A percentile compares a stretch with the other conserved stretches of the same genome.
These are phyloP conservation scores for Cairneyella variabilis DNA, from an alignment of 495 filamentous ascomycete genomes.

Conservation along the genomic window DNA sequence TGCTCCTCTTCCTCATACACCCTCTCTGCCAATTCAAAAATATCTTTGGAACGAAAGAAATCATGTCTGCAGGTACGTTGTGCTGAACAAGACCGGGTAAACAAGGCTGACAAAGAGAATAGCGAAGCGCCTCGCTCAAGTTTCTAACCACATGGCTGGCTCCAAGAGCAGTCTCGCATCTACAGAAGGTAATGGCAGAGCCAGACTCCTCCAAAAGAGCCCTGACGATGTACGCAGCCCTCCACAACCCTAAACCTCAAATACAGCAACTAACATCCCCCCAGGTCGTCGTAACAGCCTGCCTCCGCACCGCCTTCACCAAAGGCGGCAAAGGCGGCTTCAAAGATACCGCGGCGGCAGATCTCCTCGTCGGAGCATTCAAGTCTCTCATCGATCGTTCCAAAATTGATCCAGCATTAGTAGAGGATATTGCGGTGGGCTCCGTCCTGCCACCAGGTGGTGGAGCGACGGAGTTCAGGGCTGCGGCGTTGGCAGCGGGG, in stretches of 20 bases:
- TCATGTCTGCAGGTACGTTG: conserved; percentile 25
- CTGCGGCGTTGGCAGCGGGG: conserved; percentile 85
- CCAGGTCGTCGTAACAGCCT: conserved; percentile 86
- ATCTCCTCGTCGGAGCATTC: conserved; percentile 77
- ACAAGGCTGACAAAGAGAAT: conserved; percentile 12
- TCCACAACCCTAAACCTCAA: background rate
- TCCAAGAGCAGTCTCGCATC: conserved; percentile 12
- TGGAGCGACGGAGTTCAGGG: conserved; percentile 95
- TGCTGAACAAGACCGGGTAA: background rate
- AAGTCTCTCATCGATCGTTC: conserved; percentile 77
- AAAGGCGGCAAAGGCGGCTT: conserved; percentile 91
- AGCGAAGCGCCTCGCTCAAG: conserved; percentile 27
- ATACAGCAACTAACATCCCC: conserved; percentile 2
- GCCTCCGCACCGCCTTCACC: conserved; percentile 86
- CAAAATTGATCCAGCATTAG: conserved; percentile 73
- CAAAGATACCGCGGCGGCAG: conserved; percentile 87
- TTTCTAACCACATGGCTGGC: conserved; percentile 25
- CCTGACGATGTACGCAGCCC: conserved; percentile 26
- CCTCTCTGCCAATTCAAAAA: no score
- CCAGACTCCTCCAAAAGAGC: conserved; percentile 26
- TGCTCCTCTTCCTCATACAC: no score
- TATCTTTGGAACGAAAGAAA: no score
- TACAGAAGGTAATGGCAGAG: conserved; percentile 18
- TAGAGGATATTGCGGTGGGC: conserved; percentile 92
- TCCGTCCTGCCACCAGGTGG: conserved; percentile 88